Evolutionary conservation across 2,329 filamentous ascomycete species (phyloP).

Genomic region (Dendryphion nanum): DNA sequence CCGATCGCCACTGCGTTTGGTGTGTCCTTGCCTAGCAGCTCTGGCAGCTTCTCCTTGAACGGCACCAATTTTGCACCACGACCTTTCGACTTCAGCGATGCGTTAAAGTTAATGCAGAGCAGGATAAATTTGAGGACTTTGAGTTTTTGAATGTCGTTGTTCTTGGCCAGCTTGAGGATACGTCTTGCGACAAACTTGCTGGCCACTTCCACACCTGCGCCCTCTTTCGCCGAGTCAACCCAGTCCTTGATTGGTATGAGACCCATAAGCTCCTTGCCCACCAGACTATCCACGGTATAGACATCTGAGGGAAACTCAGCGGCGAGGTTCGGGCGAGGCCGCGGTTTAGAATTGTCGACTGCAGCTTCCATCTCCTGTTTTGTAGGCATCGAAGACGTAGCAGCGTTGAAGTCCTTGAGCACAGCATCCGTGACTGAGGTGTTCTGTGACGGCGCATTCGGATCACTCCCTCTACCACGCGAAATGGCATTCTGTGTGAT

Average conservation of each 20-base stretch:
- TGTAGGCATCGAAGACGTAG: conserved; percentile 65
- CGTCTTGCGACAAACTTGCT: conserved; percentile 67
- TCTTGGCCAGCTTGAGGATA: conserved; percentile 57
- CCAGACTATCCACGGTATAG: conserved; percentile 65
- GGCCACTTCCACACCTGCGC: conserved; percentile 55
- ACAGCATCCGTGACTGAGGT: conserved; percentile 45
- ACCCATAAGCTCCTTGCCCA: conserved; percentile 66
- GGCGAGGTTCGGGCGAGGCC: conserved; percentile 67
- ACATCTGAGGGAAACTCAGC: conserved; percentile 70
- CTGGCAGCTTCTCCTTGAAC: conserved; percentile 64
- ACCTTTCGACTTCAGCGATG: conserved; percentile 34
- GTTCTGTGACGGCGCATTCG: conserved; percentile 15
- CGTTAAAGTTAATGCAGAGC: conserved; percentile 49
- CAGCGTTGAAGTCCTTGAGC: conserved; percentile 61
- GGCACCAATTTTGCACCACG: conserved; percentile 52
- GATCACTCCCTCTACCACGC: conserved; percentile 19
- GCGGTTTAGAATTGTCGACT: conserved; percentile 67
- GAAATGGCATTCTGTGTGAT: conserved; percentile 70
- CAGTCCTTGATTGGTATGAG: conserved; percentile 71
- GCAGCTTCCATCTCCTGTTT: conserved; percentile 63
- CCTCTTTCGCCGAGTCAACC: conserved; percentile 64
- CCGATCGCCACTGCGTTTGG: conserved; percentile 24
- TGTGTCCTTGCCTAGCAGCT: conserved; percentile 52
- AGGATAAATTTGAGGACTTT: conserved; percentile 51
- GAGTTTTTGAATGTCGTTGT: conserved; percentile 48